Percentiles rank a stretch among this genome's conserved stretches.
These are phyloP conservation scores for Parastagonospora avenae DNA, from an alignment of 2,329 filamentous ascomycete species.

Conservation along the genomic window DNA sequence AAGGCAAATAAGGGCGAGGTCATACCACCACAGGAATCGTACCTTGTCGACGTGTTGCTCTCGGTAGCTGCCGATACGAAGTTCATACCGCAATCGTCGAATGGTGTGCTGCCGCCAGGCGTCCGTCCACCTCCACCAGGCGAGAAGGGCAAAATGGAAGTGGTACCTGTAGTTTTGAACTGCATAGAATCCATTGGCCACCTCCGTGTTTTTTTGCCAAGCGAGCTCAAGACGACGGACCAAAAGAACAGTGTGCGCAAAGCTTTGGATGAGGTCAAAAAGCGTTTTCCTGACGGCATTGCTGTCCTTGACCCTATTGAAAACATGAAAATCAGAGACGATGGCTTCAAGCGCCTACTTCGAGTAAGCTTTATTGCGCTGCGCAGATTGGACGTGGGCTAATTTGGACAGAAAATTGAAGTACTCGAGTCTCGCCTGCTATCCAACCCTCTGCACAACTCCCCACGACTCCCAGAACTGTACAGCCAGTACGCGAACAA, in stretches of 20 bases:
- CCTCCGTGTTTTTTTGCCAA: slow-evolving; percentile 80
- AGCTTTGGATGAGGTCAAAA: slow-evolving; percentile 76
- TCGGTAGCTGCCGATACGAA: slow-evolving; percentile 61
- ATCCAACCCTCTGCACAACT: slow-evolving; percentile 89
- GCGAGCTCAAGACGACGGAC: slow-evolving; percentile 71
- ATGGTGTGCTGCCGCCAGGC: slow-evolving; percentile 66
- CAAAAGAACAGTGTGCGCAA: slow-evolving; percentile 72
- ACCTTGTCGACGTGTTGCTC: slow-evolving; percentile 82
- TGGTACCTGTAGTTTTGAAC: slow-evolving; percentile 83
- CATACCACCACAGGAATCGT: slow-evolving; percentile 76
- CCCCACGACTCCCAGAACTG: slow-evolving; percentile 78
- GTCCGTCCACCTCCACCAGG: slow-evolving; percentile 65
- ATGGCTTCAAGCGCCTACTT: slow-evolving; percentile 89
- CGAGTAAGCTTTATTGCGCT: slow-evolving; percentile 51
- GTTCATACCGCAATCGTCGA: slow-evolving; percentile 63
- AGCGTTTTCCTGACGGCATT: slow-evolving; percentile 89
- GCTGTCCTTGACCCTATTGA: slow-evolving; percentile 90
- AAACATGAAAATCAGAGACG: slow-evolving; percentile 93
- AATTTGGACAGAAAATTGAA: slow-evolving; percentile 78
- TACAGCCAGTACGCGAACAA: slow-evolving; percentile 89
- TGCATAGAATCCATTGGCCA: slow-evolving; percentile 86
- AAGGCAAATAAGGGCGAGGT: slow-evolving; percentile 68
- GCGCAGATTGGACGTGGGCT: neutral
- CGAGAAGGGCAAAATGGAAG: slow-evolving; percentile 74
- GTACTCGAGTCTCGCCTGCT: slow-evolving; percentile 89